Conservation (phyloP, 768 basidiomycete species). For the Tulasnella sp. region DNA sequence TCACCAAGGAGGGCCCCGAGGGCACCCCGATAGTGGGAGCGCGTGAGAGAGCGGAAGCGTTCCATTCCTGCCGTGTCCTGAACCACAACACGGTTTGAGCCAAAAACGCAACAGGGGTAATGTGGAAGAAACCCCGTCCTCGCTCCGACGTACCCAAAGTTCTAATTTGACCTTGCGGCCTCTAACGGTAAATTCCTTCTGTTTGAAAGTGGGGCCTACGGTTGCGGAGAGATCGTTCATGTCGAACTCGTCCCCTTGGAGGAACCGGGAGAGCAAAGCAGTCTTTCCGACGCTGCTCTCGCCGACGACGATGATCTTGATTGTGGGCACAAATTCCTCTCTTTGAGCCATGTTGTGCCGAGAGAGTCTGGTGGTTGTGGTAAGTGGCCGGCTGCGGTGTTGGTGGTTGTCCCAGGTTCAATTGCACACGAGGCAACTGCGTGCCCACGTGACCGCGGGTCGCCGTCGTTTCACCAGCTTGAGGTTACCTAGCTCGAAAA, state of each 20-base stretch:
- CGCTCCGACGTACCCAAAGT: neutral
- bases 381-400: neutral
- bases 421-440: neutral
- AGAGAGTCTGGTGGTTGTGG: neutral
- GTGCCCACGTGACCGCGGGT: neutral
- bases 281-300: neutral
- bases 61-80: neutral
- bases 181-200: neutral
- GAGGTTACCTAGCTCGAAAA: too few relatives aligned
- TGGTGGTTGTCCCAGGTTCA: neutral
- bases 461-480: too few relatives aligned
- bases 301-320: neutral
- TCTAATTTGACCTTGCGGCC: neutral
- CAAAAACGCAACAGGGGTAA: neutral
- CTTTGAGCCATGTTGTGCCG: neutral
- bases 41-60: neutral
- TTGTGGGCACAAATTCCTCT: neutral
- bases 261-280: neutral
- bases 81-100: neutral
- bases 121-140: neutral
- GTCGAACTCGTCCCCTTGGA: neutral
- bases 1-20: neutral
- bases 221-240: neutral
- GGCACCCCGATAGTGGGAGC: neutral
- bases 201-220: neutral